Percentiles rank a stretch among this genome's conserved stretches.
These are phyloP conservation scores for Marchantia paleacea DNA, from an alignment of 225 moss, liverwort and hornwort genomes.

Conservation along the genomic window DNA sequence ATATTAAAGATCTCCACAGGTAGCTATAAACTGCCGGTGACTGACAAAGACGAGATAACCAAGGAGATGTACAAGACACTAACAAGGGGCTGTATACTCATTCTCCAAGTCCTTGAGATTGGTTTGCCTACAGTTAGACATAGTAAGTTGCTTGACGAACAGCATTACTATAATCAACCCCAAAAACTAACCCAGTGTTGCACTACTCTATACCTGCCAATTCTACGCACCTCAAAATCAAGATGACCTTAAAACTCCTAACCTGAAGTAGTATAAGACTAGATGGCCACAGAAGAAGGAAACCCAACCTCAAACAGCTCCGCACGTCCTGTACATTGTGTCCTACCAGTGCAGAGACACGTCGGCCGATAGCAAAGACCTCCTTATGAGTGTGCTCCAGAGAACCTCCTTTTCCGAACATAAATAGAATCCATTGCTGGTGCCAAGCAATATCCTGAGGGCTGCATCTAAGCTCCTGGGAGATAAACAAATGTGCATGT, in stretches of 20 bases:
- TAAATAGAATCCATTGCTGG: slow-evolving; percentile 64
- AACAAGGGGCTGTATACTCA: background rate
- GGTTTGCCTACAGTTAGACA: no score
- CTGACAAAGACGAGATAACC: background rate
- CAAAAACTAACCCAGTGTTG: no score
- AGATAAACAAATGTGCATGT: background rate
- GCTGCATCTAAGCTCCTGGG: slow-evolving; percentile 56
- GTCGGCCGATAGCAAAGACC: slow-evolving; percentile 54
- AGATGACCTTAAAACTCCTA: no score
- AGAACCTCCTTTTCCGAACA: slow-evolving; percentile 36
- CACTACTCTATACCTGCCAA: no score
- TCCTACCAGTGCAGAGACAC: slow-evolving; percentile 56
- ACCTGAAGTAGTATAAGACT: no score
- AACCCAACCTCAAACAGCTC: slow-evolving; percentile 52
- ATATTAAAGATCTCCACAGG: slow-evolving; percentile 12
- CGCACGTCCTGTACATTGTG: slow-evolving; percentile 60
- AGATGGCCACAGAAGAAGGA: background rate
- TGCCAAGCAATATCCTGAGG: slow-evolving; percentile 57
- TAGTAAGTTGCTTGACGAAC: no score
- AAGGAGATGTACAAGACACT: background rate
- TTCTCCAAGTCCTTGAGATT: no score
- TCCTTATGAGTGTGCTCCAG: slow-evolving; percentile 7
- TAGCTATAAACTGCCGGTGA: background rate
- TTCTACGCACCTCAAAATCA: no score
- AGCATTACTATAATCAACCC: no score